Evolutionary conservation across 768 basidiomycete genomes (phyloP).

Genomic region (Clavaria fumosa): DNA sequence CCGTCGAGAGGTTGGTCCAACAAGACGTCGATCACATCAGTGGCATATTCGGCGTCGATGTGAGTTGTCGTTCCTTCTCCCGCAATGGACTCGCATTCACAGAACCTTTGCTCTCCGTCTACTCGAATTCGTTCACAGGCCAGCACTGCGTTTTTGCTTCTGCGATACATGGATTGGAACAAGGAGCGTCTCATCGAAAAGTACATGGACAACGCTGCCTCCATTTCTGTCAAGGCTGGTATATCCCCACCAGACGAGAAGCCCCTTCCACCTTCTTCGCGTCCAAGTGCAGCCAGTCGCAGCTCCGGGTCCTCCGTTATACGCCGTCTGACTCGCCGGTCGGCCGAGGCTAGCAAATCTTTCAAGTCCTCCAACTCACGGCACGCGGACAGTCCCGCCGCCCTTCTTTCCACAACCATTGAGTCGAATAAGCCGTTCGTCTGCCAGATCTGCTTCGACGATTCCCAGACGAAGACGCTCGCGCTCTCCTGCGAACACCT

Average conservation of each 20-base stretch:
- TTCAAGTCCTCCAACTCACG: not conserved
- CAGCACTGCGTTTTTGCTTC: slow-evolving; percentile 56
- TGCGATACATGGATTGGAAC: slow-evolving; percentile 87
- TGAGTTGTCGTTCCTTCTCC: slow-evolving; percentile 27
- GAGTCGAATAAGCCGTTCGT: slow-evolving; percentile 37
- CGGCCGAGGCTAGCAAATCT: too few relatives aligned
- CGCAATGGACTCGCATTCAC: slow-evolving; percentile 5
- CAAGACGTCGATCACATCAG: slow-evolving; percentile 75
- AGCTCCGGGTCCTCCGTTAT: slow-evolving; percentile 1
- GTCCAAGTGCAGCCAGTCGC: slow-evolving; percentile 4
- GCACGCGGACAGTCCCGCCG: not conserved
- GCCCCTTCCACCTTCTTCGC: slow-evolving; percentile 19
- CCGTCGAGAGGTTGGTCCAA: slow-evolving; percentile 67
- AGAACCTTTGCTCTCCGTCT: too few relatives aligned
- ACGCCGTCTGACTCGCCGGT: slow-evolving; percentile 4
- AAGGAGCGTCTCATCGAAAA: slow-evolving; percentile 91
- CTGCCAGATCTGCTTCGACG: slow-evolving; percentile 91
- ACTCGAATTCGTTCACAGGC: slow-evolving; percentile 24
- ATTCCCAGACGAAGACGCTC: slow-evolving; percentile 42
- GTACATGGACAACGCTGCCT: slow-evolving; percentile 84
- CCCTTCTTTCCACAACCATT: slow-evolving; percentile 15
- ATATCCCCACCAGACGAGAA: slow-evolving; percentile 32
- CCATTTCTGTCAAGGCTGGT: slow-evolving; percentile 63
- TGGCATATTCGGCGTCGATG: slow-evolving; percentile 79
- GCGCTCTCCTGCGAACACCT: slow-evolving; percentile 70